A percentile compares a stretch with the other conserved stretches of the same genome.
Conservation (phyloP, 257 asterid species). For the Nicotiana tabacum region DNA sequence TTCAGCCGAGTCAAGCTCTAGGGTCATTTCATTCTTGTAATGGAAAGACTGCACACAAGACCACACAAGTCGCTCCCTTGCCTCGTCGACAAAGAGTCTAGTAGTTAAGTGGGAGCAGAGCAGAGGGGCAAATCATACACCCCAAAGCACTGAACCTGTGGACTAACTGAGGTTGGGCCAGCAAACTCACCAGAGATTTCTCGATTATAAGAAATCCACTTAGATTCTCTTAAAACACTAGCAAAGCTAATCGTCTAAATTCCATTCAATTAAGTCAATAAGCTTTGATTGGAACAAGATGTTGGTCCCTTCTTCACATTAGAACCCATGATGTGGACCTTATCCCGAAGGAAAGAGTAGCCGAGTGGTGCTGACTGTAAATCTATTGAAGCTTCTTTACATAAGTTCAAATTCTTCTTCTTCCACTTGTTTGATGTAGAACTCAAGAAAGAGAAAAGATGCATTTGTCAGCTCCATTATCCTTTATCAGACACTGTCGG, state of each 20-base stretch:
- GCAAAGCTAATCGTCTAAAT: not conserved
- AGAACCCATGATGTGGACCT: not conserved
- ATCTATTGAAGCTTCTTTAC: not conserved
- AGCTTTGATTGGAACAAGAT: not conserved
- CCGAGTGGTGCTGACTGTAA: not conserved
- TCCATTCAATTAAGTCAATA: not conserved
- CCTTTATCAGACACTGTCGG: not conserved
- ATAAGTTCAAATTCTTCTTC: not conserved
- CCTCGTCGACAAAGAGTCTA: not conserved
- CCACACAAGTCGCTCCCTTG: not conserved
- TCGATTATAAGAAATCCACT: not conserved
- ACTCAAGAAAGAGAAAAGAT: not conserved
- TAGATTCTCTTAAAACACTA: not conserved
- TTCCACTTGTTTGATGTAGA: not conserved
- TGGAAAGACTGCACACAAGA: not conserved
- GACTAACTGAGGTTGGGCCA: not conserved
- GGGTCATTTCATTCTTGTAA: constrained; percentile 3
- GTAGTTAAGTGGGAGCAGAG: not conserved
- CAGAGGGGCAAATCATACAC: not conserved
- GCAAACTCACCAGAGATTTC: not conserved
- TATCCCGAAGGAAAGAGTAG: not conserved
- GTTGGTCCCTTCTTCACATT: not conserved
- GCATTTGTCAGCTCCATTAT: not conserved
- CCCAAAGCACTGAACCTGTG: not conserved
- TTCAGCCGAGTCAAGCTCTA: not conserved